Evolutionary conservation across 1,139 yeast species (phyloP).

Genomic region (Taphrina confusa): DNA sequence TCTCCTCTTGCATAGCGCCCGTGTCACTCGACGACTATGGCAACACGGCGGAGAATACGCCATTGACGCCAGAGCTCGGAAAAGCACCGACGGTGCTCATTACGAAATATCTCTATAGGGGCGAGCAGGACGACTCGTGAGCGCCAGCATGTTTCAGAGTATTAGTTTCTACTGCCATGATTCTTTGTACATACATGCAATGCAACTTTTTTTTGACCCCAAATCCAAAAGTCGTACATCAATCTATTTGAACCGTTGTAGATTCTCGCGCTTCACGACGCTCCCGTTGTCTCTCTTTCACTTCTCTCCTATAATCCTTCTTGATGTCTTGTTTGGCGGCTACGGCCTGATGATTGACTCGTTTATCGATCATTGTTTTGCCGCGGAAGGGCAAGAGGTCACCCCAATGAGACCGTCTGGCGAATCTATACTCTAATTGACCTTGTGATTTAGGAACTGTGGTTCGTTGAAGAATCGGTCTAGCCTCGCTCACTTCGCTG

Average conservation of each 20-base stretch:
- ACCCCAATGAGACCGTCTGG: slow-evolving; percentile 79
- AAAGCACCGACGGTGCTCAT: slow-evolving; percentile 32
- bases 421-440: slow-evolving; percentile 81
- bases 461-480: slow-evolving; percentile 55
- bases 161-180: neutral
- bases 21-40: slow-evolving; percentile 33
- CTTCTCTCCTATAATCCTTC: no score
- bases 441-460: slow-evolving; percentile 71
- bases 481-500: neutral
- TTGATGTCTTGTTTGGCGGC: no score
- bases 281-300: no score
- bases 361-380: slow-evolving; percentile 27
- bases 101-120: slow-evolving; percentile 34
- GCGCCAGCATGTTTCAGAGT: neutral
- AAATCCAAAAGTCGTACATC: no score
- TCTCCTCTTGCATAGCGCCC: slow-evolving; percentile 27
- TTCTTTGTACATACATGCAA: neutral
- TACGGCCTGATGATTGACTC: neutral
- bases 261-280: no score
- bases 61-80: slow-evolving; percentile 35
- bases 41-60: slow-evolving; percentile 29
- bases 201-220: no score
- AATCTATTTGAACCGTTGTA: no score
- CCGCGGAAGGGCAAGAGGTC: slow-evolving; percentile 52
- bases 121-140: slow-evolving; percentile 34